Evolutionary conservation across 2,329 filamentous ascomycete genomes (phyloP).

Genomic region (Fusarium gaditjirri): DNA sequence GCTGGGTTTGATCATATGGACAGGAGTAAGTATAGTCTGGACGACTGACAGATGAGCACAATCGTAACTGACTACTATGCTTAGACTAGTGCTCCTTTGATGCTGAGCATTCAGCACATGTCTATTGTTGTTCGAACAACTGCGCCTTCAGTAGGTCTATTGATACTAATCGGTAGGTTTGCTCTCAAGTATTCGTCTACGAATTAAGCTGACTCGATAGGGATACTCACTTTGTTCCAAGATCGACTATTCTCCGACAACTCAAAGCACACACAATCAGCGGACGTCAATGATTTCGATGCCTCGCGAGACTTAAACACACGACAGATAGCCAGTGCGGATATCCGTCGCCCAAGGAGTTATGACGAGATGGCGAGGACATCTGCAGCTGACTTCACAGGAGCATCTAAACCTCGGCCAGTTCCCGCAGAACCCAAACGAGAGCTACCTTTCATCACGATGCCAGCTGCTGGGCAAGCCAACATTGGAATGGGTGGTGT

Average conservation of each 20-base stretch:
- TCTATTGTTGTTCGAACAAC: conserved; percentile 59
- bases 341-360: conserved; percentile 57
- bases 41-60: neutral
- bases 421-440: conserved; percentile 31
- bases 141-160: conserved; percentile 62
- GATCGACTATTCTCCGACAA: conserved; percentile 20
- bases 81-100: conserved; percentile 62
- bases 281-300: conserved; percentile 14
- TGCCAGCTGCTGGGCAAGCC: conserved; percentile 51
- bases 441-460: conserved; percentile 52
- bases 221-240: conserved; percentile 52
- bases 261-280: neutral
- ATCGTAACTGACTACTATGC: conserved; percentile 2
- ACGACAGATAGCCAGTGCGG: conserved; percentile 50
- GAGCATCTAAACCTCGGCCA: conserved; percentile 29
- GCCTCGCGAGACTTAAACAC: conserved; percentile 24
- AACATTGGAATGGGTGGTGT: conserved; percentile 52
- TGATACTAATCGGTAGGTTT: conserved; percentile 59
- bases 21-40: conserved; percentile 56
- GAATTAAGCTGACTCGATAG: conserved; percentile 32
- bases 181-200: neutral
- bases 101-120: conserved; percentile 58
- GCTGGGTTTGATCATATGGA: conserved; percentile 63
- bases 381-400: conserved; percentile 42
- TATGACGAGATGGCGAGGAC: conserved; percentile 63